A percentile compares a stretch with the other conserved stretches of the same genome.
Conservation (phyloP, 1,139 yeast species). For the Geotrichum reessii region DNA sequence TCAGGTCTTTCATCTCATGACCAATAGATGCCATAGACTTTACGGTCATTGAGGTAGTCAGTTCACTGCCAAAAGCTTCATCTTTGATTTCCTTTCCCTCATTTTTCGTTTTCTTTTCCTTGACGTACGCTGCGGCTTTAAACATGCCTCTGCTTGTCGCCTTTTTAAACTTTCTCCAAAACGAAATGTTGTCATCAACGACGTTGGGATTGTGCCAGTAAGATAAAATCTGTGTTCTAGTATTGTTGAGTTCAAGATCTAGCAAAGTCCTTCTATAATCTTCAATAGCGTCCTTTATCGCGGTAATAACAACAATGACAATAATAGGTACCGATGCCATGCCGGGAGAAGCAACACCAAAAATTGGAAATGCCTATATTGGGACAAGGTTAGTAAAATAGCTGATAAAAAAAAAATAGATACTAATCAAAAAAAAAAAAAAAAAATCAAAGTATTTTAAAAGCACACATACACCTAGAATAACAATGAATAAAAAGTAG, state of each 20-base stretch:
- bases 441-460: conserved; percentile 1
- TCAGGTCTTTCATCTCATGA: conserved; percentile 19
- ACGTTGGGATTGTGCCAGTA: conserved; percentile 75
- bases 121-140: conserved; percentile 8
- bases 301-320: conserved; percentile 84
- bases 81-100: conserved; percentile 1
- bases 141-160: conserved; percentile 36
- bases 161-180: conserved; percentile 64
- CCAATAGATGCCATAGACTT: conserved; percentile 13
- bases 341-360: conserved; percentile 89
- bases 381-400: conserved; percentile 7
- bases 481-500: conserved; percentile 74
- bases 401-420: conserved; percentile 60
- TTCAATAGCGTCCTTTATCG: conserved; percentile 88
- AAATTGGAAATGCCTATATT: conserved; percentile 55
- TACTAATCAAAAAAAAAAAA: not conserved
- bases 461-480: conserved; percentile 51
- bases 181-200: conserved; percentile 55
- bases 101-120: conserved; percentile 5
- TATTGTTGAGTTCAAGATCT: conserved; percentile 83
- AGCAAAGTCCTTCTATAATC: conserved; percentile 78
- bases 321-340: conserved; percentile 89
- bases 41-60: conserved; percentile 17
- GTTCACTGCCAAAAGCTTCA: conserved; percentile 24
- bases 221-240: conserved; percentile 67